Base-by-base conservation (phyloP, 805 yeast species). In the Candida sakaeoensis region DNA sequence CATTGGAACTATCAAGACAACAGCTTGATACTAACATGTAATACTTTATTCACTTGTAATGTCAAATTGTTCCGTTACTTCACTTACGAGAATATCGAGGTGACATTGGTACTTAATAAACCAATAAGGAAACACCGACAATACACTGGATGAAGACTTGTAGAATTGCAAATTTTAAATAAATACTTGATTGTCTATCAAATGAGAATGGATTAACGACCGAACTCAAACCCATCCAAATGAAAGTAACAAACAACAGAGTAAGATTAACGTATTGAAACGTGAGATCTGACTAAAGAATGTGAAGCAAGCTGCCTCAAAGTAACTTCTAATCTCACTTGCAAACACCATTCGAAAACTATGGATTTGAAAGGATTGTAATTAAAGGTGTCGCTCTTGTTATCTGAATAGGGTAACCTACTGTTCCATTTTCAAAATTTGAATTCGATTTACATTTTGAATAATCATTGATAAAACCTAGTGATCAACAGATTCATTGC, bases 11-110 rank as follows among this genome's bases (percentile, higher is more conserved):
- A 48, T 60, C 22, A 65, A 14, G 34, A 28, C 12, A 37, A 37
- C 7, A 16, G 36, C 10, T 37, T 52, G 12, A 19, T 63, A 1
- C 33, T 68, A 5, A 71, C 95, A 1, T 91, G 96, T 1, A 98
- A 91, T 59, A 91, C 99, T 0, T 74, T 93, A 5, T 75, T 72
- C 12, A 77, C 76, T 27, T 70, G 76, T 39, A 68, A 77, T 27
- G 82, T n/a, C n/a, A n/a, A n/a, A n/a, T n/a, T n/a, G n/a, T n/a
- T n/a, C n/a, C n/a, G n/a, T n/a, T n/a, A n/a, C n/a, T n/a, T n/a
- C n/a, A n/a, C n/a, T n/a, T n/a, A n/a, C n/a, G n/a, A n/a, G n/a
- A n/a, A n/a, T n/a, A n/a, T n/a, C n/a, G n/a, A n/a, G n/a, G n/a
- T n/a, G n/a, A n/a, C n/a, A n/a, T n/a, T n/a, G n/a, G n/a, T n/a